Conservation (phyloP, 1,139 yeast species). For the Geotrichum bryndzae region DNA sequence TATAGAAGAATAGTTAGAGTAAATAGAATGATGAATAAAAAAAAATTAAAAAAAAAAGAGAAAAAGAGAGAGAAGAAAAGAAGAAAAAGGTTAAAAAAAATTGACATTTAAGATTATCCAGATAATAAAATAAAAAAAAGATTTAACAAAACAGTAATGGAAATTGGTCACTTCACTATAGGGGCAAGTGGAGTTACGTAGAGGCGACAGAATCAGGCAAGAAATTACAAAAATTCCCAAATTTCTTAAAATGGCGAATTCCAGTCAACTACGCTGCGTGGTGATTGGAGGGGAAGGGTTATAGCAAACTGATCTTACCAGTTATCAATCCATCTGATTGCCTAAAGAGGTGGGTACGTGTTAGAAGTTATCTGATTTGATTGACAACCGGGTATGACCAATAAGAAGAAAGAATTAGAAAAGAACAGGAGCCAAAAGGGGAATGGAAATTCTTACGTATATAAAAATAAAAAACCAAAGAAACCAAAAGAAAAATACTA, state of each 20-base stretch:
- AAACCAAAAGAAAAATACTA: no score
- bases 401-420: background rate
- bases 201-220: background rate
- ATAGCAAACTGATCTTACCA: background rate
- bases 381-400: background rate
- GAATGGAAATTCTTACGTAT: background rate
- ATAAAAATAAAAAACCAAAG: no score
- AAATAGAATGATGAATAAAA: background rate
- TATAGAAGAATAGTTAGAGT: background rate
- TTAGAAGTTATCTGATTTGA: background rate
- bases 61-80: background rate
- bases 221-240: background rate
- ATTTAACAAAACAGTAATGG: background rate
- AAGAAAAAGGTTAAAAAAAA: slow-evolving; percentile 3
- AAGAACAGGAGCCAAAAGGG: background rate
- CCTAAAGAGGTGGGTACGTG: background rate
- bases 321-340: background rate
- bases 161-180: background rate
- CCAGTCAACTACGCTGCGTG: background rate
- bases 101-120: background rate
- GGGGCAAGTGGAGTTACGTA: background rate
- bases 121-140: background rate
- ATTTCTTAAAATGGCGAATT: background rate
- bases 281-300: background rate
- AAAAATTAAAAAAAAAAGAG: background rate